Evolutionary conservation across 768 basidiomycete genomes (phyloP), one percentile per base, ranked within the genome.

Genomic region (Leucogyrophana mollusca): DNA sequence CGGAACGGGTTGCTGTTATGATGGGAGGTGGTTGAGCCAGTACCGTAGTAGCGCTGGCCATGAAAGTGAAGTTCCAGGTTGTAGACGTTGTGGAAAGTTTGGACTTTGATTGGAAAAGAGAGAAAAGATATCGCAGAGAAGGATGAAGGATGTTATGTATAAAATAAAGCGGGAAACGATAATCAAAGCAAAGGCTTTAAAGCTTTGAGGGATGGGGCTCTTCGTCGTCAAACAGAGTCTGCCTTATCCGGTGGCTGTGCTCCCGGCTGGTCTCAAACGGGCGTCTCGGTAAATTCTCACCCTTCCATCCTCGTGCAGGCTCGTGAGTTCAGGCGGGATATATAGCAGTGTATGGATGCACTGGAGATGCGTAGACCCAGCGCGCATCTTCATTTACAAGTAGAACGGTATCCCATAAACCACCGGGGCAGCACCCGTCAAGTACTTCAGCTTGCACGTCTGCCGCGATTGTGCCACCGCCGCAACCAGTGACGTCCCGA

Each of bases 391-490:
- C 7, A 30, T 49, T 57, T 63, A 80, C 49, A 96, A 62, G 65
- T 90, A 92, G 58, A 94, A 92, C 2, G 96, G 96, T 55, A 99
- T 87, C 2, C 96, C 96, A 61, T 97, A 98, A 9, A 94, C 85
- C 0, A 99, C 85, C 11, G 93, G 87, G 10, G 96, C 94, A 1
- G 94, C 94, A 2, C 95, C 96, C 22, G 94, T 98, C 47, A 98
- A 72, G 65, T 93, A 98, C 62, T 83, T 87, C 27, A 99, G 72
- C 68, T 94, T 94, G 69, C 94, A 96, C 16, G 73, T 73, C 18
- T 87, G 80, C 53, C 96, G 74, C 20, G 92, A 82, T 51, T 78
- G 71, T 2, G 87, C 89, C 10, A 99, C 82, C 0, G 95, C 95
- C 9, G 78, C 62, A 2, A 91, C 81, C 10, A 91, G 78, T 50